Evolutionary conservation across 2,329 filamentous ascomycete species (phyloP).

Genomic region (Elsinoe batatas): DNA sequence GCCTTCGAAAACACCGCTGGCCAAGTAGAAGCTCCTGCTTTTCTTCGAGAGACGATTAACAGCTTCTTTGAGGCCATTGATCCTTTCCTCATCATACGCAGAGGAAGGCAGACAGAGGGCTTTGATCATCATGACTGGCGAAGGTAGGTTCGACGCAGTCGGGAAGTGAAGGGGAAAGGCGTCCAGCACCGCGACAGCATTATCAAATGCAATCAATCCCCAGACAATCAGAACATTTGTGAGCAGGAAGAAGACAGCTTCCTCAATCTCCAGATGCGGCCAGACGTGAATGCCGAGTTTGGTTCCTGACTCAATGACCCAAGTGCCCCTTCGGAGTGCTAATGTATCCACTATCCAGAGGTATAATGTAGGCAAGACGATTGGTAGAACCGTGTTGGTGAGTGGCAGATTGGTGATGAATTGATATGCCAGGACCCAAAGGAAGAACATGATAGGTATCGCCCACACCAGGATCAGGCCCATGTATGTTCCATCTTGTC

Average conservation of each 20-base stretch:
- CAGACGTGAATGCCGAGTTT: constrained; percentile 56
- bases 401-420: constrained; percentile 53
- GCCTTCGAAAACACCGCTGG: constrained; percentile 59
- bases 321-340: constrained; percentile 57
- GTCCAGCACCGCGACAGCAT: constrained; percentile 55
- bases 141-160: constrained; percentile 39
- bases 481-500: constrained; percentile 51
- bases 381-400: constrained; percentile 49
- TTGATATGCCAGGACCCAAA: constrained; percentile 54
- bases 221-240: constrained; percentile 63
- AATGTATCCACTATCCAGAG: constrained; percentile 64
- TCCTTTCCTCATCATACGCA: constrained; percentile 48
- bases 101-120: constrained; percentile 42
- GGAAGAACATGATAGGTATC: constrained; percentile 52
- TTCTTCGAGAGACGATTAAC: constrained; percentile 50
- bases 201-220: constrained; percentile 59
- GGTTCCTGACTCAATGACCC: constrained; percentile 59
- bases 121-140: constrained; percentile 41
- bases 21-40: constrained; percentile 65
- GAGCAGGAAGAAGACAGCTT: constrained; percentile 62
- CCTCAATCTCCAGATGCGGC: constrained; percentile 60
- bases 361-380: constrained; percentile 55
- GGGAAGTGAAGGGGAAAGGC: constrained; percentile 52
- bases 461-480: constrained; percentile 63
- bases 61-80: constrained; percentile 50